Evolutionary conservation across 352 stramenopile genomes (phyloP), one percentile per base, ranked within the genome.

Genomic region (Globisporangium emineosum): DNA sequence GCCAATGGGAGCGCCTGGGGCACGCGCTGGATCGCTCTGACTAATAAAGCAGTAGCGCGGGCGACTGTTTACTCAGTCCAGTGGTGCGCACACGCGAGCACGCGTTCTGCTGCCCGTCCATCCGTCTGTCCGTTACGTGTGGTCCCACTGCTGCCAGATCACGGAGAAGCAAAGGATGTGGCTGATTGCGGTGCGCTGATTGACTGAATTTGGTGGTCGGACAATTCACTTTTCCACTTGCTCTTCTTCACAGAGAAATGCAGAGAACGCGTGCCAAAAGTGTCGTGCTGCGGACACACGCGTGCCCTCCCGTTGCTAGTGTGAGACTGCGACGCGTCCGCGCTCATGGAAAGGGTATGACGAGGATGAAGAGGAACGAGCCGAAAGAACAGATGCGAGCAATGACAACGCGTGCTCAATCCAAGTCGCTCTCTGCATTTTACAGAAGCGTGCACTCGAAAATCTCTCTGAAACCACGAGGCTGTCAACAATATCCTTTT

Each of bases 21-120:
- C 43, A 51, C 43, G 43, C 43, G 43, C 43, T 51, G 19, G 43
- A 23, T 51, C n/a, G n/a, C n/a, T 10, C 19, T 51, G 43, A 51
- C 7, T 27, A 51, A 23, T 15, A n/a, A 10, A 25, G n/a, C 13
- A 15, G n/a, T n/a, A 25, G 43, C 43, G 5, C 13, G 37, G 15
- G 37, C 17, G 37, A 21, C 17, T 45, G 37, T 21, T 51, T 25
- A n/a, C 9, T 51, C n/a, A 23, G n/a, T 51, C 43, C n/a, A 51
- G 43, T 51, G 43, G n/a, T 51, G n/a, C 43, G 43, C 43, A 51
- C 43, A 51, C 43, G n/a, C 43, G n/a, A 23, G 43, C 43, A 51
- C 43, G 43, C 43, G 43, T n/a, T 51, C n/a, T n/a, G n/a, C n/a
- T n/a, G n/a, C n/a, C n/a, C n/a, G n/a, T n/a, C n/a, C n/a, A n/a